Evolutionary conservation across 2,329 filamentous ascomycete species (phyloP), one percentile per base, ranked within the genome.

Genomic region (Colletotrichum sp.): DNA sequence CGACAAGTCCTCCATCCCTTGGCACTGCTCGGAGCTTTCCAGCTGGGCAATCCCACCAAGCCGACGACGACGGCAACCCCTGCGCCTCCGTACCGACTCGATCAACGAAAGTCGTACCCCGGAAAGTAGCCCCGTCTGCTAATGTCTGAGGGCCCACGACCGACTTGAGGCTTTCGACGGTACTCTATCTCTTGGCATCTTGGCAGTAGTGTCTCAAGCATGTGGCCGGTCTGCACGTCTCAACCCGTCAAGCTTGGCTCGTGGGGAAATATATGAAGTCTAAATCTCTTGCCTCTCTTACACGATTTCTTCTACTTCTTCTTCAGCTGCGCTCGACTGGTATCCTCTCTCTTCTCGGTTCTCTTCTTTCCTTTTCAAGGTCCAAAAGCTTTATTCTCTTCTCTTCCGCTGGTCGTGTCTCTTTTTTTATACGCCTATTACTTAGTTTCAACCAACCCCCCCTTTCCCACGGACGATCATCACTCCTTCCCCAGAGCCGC

Each of bases 261-360:
- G 49, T 67, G 72, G 72, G 66, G 55, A 68, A 72, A 68, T 76
- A 76, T 76, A 76, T 76, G 75, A 76, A 76, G 73, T 68, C 71
- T 64, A 34, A 63, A 55, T 71, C 60, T 67, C 72, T 39, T 71
- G 62, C 30, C 28, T 18, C 65, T 71, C 49, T 64, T n/a, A 28
- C 55, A 18, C 21, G 28, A 13, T 12, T 55, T 39, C 13, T 26
- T 32, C n/a, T 28, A 55, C 52, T 71, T 64, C 66, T 76, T 71
- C 66, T 30, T 66, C 52, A 75, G 75, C 67, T 76, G 71, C 59
- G 75, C 71, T 76, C 75, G 71, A 76, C 71, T 75, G 62, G 75
- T 76, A 57, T 71, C 21, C 65, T 71, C 65, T 76, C 72, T 52
- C 66, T 68, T 68, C 55, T 68, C 44, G 55, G 59, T 70, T 71